Conservation (phyloP, 257 asterid genomes). For the Solanum sitiens region DNA sequence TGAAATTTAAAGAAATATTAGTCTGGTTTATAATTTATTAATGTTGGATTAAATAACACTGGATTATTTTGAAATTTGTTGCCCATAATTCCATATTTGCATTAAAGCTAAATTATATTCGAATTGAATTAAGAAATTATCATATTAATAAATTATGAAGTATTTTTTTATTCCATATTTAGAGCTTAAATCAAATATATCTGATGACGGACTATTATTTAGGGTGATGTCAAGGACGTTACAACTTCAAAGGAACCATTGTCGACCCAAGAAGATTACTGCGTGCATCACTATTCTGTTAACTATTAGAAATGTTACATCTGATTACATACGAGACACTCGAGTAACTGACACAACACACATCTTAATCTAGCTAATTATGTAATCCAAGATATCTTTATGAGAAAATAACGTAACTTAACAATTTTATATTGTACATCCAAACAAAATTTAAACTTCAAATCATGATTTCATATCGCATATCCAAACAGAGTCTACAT, state of each 20-base stretch:
- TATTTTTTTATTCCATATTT: neutral
- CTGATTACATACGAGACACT: neutral
- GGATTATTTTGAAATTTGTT: too few species aligned
- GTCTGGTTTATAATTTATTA: too few species aligned
- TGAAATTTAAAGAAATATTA: too few species aligned
- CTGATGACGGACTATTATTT: neutral
- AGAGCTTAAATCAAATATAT: neutral
- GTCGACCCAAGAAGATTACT: neutral
- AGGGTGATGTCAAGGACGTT: neutral
- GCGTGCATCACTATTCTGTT: neutral
- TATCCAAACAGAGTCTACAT: neutral
- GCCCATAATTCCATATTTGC: too few species aligned
- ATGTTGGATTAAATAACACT: too few species aligned
- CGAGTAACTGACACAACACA: neutral
- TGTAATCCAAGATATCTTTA: neutral
- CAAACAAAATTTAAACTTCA: too few species aligned
- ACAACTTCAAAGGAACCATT: neutral
- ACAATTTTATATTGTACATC: too few species aligned
- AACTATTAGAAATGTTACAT: neutral
- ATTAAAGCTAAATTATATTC: neutral
- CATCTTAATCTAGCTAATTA: neutral
- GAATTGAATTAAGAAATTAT: rapidly evolving
- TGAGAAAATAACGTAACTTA: too few species aligned
- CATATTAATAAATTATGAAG: too few species aligned
- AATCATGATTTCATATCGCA: too few species aligned